Base-by-base conservation (phyloP, 805 yeast species). In the Ogataea salicorniae region DNA sequence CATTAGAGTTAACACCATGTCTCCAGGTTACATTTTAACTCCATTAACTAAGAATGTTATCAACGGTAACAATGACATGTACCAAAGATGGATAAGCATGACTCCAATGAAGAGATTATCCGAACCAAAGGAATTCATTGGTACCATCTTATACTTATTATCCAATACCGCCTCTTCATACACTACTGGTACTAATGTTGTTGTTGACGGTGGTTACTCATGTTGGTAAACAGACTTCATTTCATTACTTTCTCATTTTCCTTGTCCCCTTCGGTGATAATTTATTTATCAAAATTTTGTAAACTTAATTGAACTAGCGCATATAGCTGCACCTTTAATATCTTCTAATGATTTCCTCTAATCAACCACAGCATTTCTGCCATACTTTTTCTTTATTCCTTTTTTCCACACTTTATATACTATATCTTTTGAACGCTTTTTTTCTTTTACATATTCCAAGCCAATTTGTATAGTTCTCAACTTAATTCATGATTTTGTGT, bases 151-250 rank as follows among this genome's bases (percentile, higher is more conserved):
- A 53, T 87, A 84, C 73, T 74, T 87, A 71, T 82, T 91, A 23
- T 76, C 86, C 36, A 78, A 79, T 48, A 57, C 79, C 42, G 94
- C 92, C 8, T 77, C 87, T 35, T 74, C 84, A 17, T 87, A 87
- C 74, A 85, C 92, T 49, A 87, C 95, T 15, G 95, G 95, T 60
- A 83, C 85, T 64, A 86, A 87, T 68, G 68, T 87, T 68, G 80
- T 84, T 31, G 92, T 85, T 48, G 95, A 87, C 62, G 95, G 95
- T 61, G 95, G 95, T 48, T 87, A 86, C 73, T 84, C 84, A 57
- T 83, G 89, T 56, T 86, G 92, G 92, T 87, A 67, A 68, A 11
- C 13, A 9, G 11, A 9, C 31, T 26, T 1, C 9, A 9, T 26
- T 23, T 3, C 31, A 26, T 26, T 26, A 3, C 3, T 26, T 9